Base-by-base conservation (phyloP, 1,139 yeast genomes). In the Geotrichum reessii region DNA sequence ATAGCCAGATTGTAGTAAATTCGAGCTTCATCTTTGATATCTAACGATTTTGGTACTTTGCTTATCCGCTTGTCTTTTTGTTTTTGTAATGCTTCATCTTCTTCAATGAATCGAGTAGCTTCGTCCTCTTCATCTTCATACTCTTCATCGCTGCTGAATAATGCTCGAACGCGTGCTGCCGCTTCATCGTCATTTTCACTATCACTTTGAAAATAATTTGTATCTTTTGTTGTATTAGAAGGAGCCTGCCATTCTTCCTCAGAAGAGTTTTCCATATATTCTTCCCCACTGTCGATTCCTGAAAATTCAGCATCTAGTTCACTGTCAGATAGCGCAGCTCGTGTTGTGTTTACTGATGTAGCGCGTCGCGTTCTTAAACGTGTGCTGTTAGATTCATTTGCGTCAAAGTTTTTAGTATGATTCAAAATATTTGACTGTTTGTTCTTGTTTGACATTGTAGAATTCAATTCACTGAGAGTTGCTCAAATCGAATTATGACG, bases 1-100 rank as follows among this genome's bases (percentile, higher is more conserved):
- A 89, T 87, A 1, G 96, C 97, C 64, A 78, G 78, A 2, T 47
- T 25, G 31, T 56, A 53, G 33, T 46, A 58, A 1, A 56, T 25
- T 47, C 50, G 17, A 8, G 57, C 61, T 28, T 56, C 61, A 4
- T 58, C 57, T 11, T 56, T 53, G 19, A 58, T 52, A 22, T 9
- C 22, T 63, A 69, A 52, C 52, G 57, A n/a, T 19, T 40, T 37
- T 3, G 40, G 3, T 24, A n/a, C 5, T 28, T n/a, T 37, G 37
- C 27, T 51, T 47, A 50, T 55, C 33, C 9, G 7, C 19, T 22
- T 27, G 21, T 27, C 11, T 21, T 27, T 19, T n/a, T 25, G 48
- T 14, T 22, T 33, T 17, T 22, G 27, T 2, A 44, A 28, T 14
- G 25, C 40, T 7, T 55, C 22, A n/a, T 44, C 53, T 21, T 65